A percentile compares a stretch with the other conserved stretches of the same genome.
Conservation (phyloP, 2,329 filamentous ascomycete genomes). For the Ceratocystis alfenasii region DNA sequence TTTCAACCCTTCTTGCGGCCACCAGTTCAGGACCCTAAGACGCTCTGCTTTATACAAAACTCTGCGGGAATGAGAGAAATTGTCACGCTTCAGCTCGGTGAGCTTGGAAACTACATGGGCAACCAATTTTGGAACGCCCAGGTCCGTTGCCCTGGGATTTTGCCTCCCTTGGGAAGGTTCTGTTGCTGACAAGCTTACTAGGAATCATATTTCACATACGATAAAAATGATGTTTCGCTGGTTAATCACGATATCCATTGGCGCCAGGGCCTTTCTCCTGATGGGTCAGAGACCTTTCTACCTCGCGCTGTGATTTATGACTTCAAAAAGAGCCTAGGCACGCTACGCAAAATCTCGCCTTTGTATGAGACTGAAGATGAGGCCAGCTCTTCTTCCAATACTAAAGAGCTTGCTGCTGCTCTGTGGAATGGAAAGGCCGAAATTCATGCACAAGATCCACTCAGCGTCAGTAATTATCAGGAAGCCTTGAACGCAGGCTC, state of each 20-base stretch:
- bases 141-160: conserved; percentile 34
- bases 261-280: conserved; percentile 65
- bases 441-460: conserved; percentile 39
- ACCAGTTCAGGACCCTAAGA: too few relatives aligned
- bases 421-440: conserved; percentile 14
- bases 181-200: conserved; percentile 30
- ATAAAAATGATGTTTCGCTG: conserved; percentile 31
- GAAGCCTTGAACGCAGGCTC: conserved; percentile 62
- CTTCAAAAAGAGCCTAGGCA: conserved; percentile 84
- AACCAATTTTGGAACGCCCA: conserved; percentile 98
- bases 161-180: neutral
- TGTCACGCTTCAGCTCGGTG: conserved; percentile 82
- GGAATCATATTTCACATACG: conserved; percentile 97
- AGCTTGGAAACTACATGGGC: conserved; percentile 82
- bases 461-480: conserved; percentile 63
- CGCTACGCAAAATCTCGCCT: conserved; percentile 74
- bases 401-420: conserved; percentile 5
- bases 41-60: too few relatives aligned
- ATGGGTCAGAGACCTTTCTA: conserved; percentile 83
- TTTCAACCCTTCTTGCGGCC: neutral
- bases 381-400: neutral
- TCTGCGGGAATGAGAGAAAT: conserved; percentile 47
- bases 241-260: conserved; percentile 62
- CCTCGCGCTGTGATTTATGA: conserved; percentile 90
- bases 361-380: conserved; percentile 47